Conservation (phyloP, 345 rosid species). For the Turnera subulata region DNA sequence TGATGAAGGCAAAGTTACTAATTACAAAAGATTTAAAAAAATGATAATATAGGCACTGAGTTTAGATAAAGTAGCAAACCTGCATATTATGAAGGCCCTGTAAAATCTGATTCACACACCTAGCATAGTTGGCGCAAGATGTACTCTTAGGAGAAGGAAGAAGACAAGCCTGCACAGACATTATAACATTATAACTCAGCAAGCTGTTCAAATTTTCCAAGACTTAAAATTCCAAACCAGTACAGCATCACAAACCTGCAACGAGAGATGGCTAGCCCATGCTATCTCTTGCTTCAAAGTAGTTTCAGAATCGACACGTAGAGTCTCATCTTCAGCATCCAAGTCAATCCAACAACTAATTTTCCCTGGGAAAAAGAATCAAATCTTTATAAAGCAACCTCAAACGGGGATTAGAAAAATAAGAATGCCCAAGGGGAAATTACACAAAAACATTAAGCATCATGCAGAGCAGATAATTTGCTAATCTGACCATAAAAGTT, state of each 20-base stretch:
- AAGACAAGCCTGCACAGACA: slow-evolving; percentile 73
- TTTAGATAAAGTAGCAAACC: slow-evolving; percentile 32
- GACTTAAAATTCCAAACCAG: background rate
- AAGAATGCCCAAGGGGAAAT: background rate
- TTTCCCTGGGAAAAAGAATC: slow-evolving; percentile 48
- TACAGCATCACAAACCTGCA: slow-evolving; percentile 45
- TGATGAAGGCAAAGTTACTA: slow-evolving; percentile 4
- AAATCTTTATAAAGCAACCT: background rate
- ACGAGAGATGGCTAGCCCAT: slow-evolving; percentile 93
- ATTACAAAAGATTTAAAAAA: background rate
- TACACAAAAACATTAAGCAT: background rate
- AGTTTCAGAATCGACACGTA: slow-evolving; percentile 78
- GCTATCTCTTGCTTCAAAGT: slow-evolving; percentile 91
- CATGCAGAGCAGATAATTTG: background rate
- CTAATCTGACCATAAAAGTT: background rate
- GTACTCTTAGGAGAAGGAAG: slow-evolving; percentile 82
- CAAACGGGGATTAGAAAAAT: background rate
- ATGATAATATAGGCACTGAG: background rate
- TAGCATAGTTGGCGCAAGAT: slow-evolving; percentile 86
- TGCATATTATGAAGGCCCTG: slow-evolving; percentile 78
- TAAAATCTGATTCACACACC: slow-evolving; percentile 87
- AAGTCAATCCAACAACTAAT: slow-evolving; percentile 91
- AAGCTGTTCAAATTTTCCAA: too few species aligned
- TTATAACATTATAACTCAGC: too few species aligned
- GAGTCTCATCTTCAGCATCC: slow-evolving; percentile 79